Evolutionary conservation across 1,284 basidiomycete genomes (phyloP).

Genomic region (Ustilago lituana): DNA sequence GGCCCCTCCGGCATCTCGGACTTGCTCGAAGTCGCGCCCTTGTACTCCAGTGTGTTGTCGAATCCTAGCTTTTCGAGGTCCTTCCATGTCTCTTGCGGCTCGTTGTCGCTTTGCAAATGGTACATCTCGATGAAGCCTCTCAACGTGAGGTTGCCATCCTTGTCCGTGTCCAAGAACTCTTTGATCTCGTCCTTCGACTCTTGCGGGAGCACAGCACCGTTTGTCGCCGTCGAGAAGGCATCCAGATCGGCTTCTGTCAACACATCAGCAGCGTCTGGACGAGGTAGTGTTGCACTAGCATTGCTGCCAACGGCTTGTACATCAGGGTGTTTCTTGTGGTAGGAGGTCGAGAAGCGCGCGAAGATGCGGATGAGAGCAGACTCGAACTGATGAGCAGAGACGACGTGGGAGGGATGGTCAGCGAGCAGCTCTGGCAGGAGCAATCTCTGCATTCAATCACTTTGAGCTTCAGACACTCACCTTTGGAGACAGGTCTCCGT

Average conservation of each 20-base stretch:
- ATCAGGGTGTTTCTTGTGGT: constrained; percentile 9
- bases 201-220: constrained; percentile 34
- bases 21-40: background rate
- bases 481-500: constrained; percentile 38
- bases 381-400: constrained; percentile 22
- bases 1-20: background rate
- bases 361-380: constrained; percentile 36
- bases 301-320: constrained; percentile 10
- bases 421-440: too few relatives aligned
- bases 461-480: too few relatives aligned
- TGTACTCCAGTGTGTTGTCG: constrained; percentile 14
- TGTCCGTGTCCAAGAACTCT: constrained; percentile 52
- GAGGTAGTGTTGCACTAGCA: constrained; percentile 7
- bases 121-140: constrained; percentile 53
- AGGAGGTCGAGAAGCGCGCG: constrained; percentile 40
- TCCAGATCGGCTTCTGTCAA: constrained; percentile 49
- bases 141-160: constrained; percentile 45
- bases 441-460: too few relatives aligned
- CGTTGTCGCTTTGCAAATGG: constrained; percentile 53
- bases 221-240: constrained; percentile 43
- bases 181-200: constrained; percentile 56
- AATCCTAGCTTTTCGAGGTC: constrained; percentile 46
- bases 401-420: background rate
- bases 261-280: constrained; percentile 14
- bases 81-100: constrained; percentile 55